Conservation (phyloP, 2,329 filamentous ascomycete genomes). For the Acephala macrosclerotiorum region DNA sequence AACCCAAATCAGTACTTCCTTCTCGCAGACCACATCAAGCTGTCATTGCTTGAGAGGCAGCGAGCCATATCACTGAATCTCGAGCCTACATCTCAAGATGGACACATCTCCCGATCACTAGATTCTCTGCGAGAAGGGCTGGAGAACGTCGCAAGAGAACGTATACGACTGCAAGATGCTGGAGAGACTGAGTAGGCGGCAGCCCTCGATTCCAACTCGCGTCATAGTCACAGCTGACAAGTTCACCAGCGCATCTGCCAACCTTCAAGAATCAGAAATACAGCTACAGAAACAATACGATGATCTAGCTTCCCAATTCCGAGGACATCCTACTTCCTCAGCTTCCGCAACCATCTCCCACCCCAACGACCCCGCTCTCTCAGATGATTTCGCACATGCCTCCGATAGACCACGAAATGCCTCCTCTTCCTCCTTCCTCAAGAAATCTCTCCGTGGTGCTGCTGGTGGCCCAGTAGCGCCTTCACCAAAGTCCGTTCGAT, state of each 20-base stretch:
- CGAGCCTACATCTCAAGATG: constrained; percentile 76
- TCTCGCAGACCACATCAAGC: constrained; percentile 94
- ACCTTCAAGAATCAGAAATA: constrained; percentile 69
- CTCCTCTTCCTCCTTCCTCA: constrained; percentile 51
- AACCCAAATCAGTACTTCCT: constrained; percentile 83
- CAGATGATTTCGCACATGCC: constrained; percentile 70
- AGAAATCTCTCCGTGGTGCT: constrained; percentile 45
- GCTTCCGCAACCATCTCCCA: constrained; percentile 60
- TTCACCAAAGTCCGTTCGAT: constrained; percentile 80
- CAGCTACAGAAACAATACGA: constrained; percentile 76
- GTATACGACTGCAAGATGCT: constrained; percentile 66
- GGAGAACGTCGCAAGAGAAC: constrained; percentile 70
- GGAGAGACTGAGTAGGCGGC: constrained; percentile 67
- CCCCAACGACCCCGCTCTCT: constrained; percentile 70
- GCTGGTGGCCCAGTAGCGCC: constrained; percentile 41
- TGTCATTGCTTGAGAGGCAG: constrained; percentile 91
- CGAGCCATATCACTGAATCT: constrained; percentile 83
- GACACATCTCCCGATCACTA: constrained; percentile 86
- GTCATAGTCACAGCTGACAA: not conserved
- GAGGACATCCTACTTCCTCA: constrained; percentile 63
- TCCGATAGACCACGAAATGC: constrained; percentile 46
- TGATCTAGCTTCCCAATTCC: constrained; percentile 82
- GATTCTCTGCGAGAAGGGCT: constrained; percentile 87
- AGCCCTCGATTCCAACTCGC: not conserved
- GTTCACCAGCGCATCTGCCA: constrained; percentile 47